Evolutionary conservation across 2,329 filamentous ascomycete species (phyloP), one percentile per base, ranked within the genome.

Genomic region (Stagonosporopsis chrysanthemi): DNA sequence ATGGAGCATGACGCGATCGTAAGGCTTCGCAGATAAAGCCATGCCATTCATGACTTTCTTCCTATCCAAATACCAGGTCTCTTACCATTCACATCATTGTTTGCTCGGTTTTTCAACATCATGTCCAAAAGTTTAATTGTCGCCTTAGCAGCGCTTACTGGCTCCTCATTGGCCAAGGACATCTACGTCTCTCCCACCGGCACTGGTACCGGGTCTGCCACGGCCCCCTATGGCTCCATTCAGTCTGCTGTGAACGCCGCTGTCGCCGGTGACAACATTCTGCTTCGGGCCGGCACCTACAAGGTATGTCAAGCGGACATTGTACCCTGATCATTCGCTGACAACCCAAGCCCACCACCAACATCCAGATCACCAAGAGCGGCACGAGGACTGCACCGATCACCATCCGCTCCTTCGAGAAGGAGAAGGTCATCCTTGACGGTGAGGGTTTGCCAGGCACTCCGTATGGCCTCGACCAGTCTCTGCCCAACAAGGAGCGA

Each of bases 121-220:
- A 54, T 49, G 39, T 51, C 47, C 29, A 41, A 31, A 11, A 29
- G 17, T 38, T 41, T 43, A 6, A n/a, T 46, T 5, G 29, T 51
- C n/a, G 47, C 47, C 8, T 28, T 56, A 33, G 46, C 28, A n/a
- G 41, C 41, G 2, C 28, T 46, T 26, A 41, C 41, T 28, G 22
- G 41, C 28, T 42, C 47, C 4, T 50, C 46, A 1, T 29, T 51
- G 36, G 46, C 47, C 22, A 62, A 56, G 43, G 75, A 79, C 31
- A 76, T 82, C 52, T 83, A 78, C 63, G 81, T 83, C 26, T 78
- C 80, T 1, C 78, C 80, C 2, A 75, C 71, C 2, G 81, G 81
- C 7, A 58, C 55, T 15, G 62, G 77, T 24, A 72, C 73, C 8
- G 80, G 80, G 5, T 76, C 75, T 0, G 67, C 77, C 15, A 65